A percentile compares a stretch with the other conserved stretches of the same genome.
Evolutionary conservation across 2,329 filamentous ascomycete species (phyloP).

Genomic region (Cladosporium sp.): DNA sequence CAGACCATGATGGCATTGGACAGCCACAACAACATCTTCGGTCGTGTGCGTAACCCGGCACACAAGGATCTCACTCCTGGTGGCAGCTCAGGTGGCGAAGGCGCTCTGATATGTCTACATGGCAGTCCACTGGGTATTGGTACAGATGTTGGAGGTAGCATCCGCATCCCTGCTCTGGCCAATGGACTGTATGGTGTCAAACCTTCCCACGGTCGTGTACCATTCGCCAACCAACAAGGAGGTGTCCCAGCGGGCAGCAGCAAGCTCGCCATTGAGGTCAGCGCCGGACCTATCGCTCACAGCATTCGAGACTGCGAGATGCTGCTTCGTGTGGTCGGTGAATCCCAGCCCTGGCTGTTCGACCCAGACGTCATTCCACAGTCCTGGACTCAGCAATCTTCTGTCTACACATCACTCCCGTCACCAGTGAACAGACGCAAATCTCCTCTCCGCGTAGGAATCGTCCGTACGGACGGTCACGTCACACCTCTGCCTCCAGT

Average conservation of each 20-base stretch:
- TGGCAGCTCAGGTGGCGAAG: conserved; percentile 51
- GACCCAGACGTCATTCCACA: conserved; percentile 42
- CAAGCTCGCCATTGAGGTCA: conserved; percentile 42
- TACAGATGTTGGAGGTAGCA: conserved; percentile 53
- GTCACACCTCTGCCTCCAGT: conserved; percentile 52
- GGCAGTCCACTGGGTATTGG: conserved; percentile 50
- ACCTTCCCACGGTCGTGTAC: conserved; percentile 44
- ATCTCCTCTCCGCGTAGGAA: conserved; percentile 39
- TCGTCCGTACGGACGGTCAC: conserved; percentile 49
- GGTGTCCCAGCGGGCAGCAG: conserved; percentile 44
- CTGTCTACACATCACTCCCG: conserved; percentile 8
- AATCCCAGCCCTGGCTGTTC: conserved; percentile 48
- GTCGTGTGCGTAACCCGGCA: conserved; percentile 46
- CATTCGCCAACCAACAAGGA: conserved; percentile 50
- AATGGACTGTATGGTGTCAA: conserved; percentile 48
- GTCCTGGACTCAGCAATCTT: conserved; percentile 33
- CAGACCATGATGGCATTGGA: conserved; percentile 52
- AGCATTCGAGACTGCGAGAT: conserved; percentile 50
- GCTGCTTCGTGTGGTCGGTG: conserved; percentile 51
- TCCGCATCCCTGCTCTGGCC: conserved; percentile 49
- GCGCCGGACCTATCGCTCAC: conserved; percentile 44
- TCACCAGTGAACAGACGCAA: conserved; percentile 21
- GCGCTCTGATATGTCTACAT: conserved; percentile 46
- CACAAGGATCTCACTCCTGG: conserved; percentile 48
- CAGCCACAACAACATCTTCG: conserved; percentile 50